Conservation (phyloP, 441 rosid genomes). For the Sinapis alba region DNA sequence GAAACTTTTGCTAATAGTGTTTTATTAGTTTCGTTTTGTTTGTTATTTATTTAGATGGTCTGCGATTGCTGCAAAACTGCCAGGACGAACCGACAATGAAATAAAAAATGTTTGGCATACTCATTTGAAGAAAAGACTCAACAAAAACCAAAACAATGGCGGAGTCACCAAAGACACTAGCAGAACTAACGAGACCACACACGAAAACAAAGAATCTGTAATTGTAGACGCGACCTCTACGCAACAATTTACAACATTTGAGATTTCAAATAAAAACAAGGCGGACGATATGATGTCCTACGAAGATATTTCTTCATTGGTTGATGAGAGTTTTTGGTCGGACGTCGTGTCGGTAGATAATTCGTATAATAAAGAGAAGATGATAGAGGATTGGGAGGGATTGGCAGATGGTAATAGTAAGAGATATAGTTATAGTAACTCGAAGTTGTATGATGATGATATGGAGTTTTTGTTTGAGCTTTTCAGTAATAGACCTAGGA, state of each 20-base stretch:
- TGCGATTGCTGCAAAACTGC: conserved; percentile 46
- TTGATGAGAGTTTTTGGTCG: conserved; percentile 43
- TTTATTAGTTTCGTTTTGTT: conserved; percentile 17
- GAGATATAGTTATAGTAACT: not conserved
- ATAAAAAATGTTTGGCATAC: conserved; percentile 55
- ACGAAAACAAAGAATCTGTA: conserved; percentile 7
- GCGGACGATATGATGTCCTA: conserved; percentile 11
- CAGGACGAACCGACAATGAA: conserved; percentile 55
- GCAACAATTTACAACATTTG: conserved; percentile 8
- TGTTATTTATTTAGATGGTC: conserved; percentile 43
- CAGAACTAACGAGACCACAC: conserved; percentile 7
- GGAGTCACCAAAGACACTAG: conserved; percentile 34
- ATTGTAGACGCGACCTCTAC: not conserved
- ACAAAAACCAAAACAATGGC: conserved; percentile 18
- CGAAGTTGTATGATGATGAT: conserved; percentile 28
- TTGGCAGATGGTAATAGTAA: not conserved
- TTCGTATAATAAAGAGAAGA: not conserved
- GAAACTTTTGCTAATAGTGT: conserved; percentile 3
- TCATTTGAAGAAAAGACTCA: conserved; percentile 49
- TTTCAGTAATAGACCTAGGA: conserved; percentile 13
- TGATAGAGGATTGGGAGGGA: not conserved
- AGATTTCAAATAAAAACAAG: not conserved
- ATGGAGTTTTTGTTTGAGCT: conserved; percentile 40
- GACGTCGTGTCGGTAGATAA: conserved; percentile 33
- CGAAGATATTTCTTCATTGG: conserved; percentile 15